Conservation (phyloP, 140 eudicot genomes). For the Oenanthe javanica region DNA sequence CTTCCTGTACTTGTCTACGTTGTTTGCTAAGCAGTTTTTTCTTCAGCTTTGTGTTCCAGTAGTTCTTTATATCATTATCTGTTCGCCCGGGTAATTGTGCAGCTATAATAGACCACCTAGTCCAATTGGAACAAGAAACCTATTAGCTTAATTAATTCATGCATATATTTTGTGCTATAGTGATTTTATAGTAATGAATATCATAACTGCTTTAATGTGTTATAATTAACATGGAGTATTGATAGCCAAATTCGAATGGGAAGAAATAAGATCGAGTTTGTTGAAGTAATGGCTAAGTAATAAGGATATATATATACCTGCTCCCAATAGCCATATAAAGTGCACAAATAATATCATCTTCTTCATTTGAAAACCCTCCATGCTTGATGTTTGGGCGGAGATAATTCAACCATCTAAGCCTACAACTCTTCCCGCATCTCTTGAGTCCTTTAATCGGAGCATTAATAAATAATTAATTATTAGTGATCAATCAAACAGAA, state of each 20-base stretch:
- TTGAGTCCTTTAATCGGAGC: background rate
- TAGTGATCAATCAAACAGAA: background rate
- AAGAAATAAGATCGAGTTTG: background rate
- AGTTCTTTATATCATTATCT: conserved; percentile 83
- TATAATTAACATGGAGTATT: background rate
- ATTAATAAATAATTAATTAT: background rate
- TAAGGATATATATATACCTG: conserved; percentile 30
- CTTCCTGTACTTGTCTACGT: conserved; percentile 18
- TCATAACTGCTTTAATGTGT: background rate
- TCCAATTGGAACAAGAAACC: background rate
- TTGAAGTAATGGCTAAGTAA: background rate
- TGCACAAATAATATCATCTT: conserved; percentile 35
- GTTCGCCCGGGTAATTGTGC: conserved; percentile 84
- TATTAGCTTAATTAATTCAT: background rate
- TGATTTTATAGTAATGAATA: background rate
- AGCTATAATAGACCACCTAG: conserved; percentile 84
- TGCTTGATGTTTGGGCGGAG: conserved; percentile 43
- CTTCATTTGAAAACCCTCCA: conserved; percentile 46
- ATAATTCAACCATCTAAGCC: conserved; percentile 53
- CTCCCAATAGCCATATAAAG: conserved; percentile 38
- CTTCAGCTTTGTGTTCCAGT: conserved; percentile 92
- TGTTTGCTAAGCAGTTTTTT: conserved; percentile 50
- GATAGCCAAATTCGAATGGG: too few relatives aligned
- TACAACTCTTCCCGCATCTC: conserved; percentile 54
- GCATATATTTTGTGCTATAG: background rate